Percentiles rank a stretch among this genome's conserved stretches.
Conservation (phyloP, 164 flowering plant species). For the Macadamia integrifolia region DNA sequence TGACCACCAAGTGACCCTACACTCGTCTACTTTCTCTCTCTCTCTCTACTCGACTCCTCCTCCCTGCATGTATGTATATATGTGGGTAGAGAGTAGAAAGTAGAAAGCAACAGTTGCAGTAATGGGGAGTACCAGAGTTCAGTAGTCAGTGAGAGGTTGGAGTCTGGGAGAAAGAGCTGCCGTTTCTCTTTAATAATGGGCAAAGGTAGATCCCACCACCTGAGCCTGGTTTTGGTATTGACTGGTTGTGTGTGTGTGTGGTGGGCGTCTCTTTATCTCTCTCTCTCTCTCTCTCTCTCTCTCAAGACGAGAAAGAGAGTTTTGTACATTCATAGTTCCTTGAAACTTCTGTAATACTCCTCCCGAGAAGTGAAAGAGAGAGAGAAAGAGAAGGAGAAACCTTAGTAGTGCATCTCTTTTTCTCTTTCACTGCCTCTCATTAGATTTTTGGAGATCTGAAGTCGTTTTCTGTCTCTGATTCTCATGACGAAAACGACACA, state of each 20-base stretch:
- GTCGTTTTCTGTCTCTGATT: conserved; percentile 41
- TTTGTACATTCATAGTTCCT: background rate
- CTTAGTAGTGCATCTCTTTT: background rate
- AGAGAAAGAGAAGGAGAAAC: background rate
- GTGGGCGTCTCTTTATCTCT: too few relatives aligned
- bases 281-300: too few relatives aligned
- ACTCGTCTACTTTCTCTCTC: too few relatives aligned
- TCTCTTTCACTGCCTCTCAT: background rate
- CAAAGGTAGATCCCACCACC: background rate
- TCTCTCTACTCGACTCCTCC: too few relatives aligned
- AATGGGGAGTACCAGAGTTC: too few relatives aligned
- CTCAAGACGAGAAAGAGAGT: too few relatives aligned
- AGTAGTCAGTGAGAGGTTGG: too few relatives aligned
- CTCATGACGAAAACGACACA: conserved; percentile 42
- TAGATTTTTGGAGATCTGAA: conserved; percentile 32
- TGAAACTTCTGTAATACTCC: background rate
- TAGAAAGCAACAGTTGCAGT: too few relatives aligned
- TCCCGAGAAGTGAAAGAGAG: background rate
- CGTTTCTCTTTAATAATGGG: background rate
- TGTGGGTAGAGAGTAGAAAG: too few relatives aligned
- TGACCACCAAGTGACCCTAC: too few relatives aligned
- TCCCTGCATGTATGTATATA: too few relatives aligned
- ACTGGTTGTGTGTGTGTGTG: background rate
- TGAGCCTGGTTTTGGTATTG: background rate
- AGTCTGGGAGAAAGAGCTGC: too few relatives aligned